Evolutionary conservation across 768 basidiomycete genomes (phyloP).

Genomic region (Gloeopeniophorella convolvens): DNA sequence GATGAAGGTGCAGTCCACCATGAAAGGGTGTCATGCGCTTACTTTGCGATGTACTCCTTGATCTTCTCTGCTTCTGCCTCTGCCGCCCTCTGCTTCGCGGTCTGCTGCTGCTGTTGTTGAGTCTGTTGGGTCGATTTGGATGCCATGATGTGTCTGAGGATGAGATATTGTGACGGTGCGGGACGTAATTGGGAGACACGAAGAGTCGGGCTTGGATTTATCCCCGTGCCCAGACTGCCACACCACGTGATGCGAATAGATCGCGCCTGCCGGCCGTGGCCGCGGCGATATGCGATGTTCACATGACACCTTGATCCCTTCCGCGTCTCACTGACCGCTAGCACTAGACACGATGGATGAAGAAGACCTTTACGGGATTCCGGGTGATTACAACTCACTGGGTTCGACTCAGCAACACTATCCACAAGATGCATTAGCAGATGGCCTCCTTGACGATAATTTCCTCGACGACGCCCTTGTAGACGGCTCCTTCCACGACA

Average conservation of each 20-base stretch:
- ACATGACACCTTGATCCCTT: not conserved
- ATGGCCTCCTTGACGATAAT: not conserved
- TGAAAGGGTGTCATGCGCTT: constrained; percentile 21
- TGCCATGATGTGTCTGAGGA: constrained; percentile 8
- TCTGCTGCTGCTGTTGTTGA: constrained; percentile 21
- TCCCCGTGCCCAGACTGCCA: constrained; percentile 3
- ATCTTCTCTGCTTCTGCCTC: constrained; percentile 28
- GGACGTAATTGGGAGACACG: constrained; percentile 1
- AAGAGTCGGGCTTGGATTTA: no score
- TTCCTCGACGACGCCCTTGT: not conserved
- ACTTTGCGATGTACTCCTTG: constrained; percentile 80
- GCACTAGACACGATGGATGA: constrained; percentile 11
- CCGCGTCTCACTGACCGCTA: not conserved
- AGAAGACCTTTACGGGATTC: constrained; percentile 4
- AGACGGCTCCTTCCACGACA: no score
- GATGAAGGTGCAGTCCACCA: not conserved
- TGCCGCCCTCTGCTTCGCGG: constrained; percentile 21
- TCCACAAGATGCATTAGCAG: not conserved
- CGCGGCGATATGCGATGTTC: no score
- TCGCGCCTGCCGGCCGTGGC: no score
- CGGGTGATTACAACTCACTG: not conserved
- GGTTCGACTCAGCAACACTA: not conserved
- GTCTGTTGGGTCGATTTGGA: constrained; percentile 17
- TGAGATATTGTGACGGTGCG: constrained; percentile 2
- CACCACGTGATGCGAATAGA: constrained; percentile 18